Percentiles rank a stretch among this genome's conserved stretches.
Conservation (phyloP, 2,329 filamentous ascomycete species). For the Cladosporium sphaerospermum region DNA sequence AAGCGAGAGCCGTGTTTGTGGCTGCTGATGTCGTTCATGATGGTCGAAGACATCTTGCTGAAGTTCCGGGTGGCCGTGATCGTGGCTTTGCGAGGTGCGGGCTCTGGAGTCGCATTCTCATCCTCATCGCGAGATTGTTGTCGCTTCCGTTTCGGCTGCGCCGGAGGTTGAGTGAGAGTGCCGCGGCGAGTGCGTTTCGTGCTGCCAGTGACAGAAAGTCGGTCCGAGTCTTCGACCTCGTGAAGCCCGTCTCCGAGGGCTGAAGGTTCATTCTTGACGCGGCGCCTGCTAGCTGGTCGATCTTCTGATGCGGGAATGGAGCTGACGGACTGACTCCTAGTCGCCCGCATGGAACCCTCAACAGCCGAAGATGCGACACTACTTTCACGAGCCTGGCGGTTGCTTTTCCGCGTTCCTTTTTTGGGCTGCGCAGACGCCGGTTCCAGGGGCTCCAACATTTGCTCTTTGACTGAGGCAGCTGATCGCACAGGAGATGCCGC, state of each 20-base stretch:
- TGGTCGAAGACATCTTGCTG: constrained; percentile 39
- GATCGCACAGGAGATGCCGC: constrained; percentile 1
- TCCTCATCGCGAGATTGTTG: constrained; percentile 20
- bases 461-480: neutral
- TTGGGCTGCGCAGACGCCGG: constrained; percentile 17
- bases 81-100: constrained; percentile 24
- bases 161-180: constrained; percentile 27
- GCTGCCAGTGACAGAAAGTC: constrained; percentile 17
- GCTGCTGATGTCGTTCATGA: constrained; percentile 47
- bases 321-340: constrained; percentile 44
- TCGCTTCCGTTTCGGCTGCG: constrained; percentile 38
- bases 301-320: constrained; percentile 34
- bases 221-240: constrained; percentile 33
- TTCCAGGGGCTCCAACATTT: constrained; percentile 1
- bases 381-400: constrained; percentile 22
- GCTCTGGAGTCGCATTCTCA: constrained; percentile 14
- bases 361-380: constrained; percentile 44
- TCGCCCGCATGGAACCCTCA: constrained; percentile 39
- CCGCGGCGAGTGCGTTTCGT: constrained; percentile 30
- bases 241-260: constrained; percentile 36
- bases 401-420: constrained; percentile 12
- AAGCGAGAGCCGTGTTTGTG: constrained; percentile 50
- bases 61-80: constrained; percentile 46
- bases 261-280: constrained; percentile 42
- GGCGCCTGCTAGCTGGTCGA: constrained; percentile 32